These are phyloP conservation scores for Ophiostoma quercus DNA, from an alignment of 2,329 filamentous ascomycete species.

Conservation along the genomic window DNA sequence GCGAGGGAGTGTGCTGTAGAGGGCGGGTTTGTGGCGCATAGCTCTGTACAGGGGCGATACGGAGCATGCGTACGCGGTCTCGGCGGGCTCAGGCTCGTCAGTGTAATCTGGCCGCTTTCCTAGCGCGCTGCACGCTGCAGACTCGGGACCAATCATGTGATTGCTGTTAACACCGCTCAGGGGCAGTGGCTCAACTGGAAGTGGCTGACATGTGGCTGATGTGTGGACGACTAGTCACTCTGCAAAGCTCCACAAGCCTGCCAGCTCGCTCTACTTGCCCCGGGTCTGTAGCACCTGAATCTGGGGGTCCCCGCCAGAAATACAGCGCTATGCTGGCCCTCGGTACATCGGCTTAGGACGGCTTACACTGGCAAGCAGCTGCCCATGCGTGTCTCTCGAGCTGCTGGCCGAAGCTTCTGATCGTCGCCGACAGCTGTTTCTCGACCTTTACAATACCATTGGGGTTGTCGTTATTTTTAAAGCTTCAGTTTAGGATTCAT, in stretches of 20 bases:
- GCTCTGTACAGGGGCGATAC: constrained; percentile 5
- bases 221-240: constrained; percentile 10
- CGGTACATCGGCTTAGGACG: constrained; percentile 27
- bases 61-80: constrained; percentile 2
- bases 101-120: constrained; percentile 27
- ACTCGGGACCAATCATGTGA: constrained; percentile 19
- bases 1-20: not conserved
- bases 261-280: no score
- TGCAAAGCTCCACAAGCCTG: no score
- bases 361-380: constrained; percentile 23
- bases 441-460: no score
- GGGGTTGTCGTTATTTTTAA: not conserved
- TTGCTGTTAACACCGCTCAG: constrained; percentile 2
- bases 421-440: not conserved
- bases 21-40: not conserved
- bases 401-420: constrained; percentile 17
- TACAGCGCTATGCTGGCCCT: constrained; percentile 18
- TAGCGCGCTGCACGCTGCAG: constrained; percentile 8
- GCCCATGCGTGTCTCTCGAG: not conserved
- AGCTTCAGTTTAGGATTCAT: not conserved
- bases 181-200: constrained; percentile 17
- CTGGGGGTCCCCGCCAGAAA: constrained; percentile 7
- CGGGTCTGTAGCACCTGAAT: not conserved
- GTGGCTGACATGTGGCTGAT: not conserved
- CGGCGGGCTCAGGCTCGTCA: constrained; percentile 11